Evolutionary conservation across 2,329 filamentous ascomycete genomes (phyloP).

Genomic region (Fusarium anguioides): DNA sequence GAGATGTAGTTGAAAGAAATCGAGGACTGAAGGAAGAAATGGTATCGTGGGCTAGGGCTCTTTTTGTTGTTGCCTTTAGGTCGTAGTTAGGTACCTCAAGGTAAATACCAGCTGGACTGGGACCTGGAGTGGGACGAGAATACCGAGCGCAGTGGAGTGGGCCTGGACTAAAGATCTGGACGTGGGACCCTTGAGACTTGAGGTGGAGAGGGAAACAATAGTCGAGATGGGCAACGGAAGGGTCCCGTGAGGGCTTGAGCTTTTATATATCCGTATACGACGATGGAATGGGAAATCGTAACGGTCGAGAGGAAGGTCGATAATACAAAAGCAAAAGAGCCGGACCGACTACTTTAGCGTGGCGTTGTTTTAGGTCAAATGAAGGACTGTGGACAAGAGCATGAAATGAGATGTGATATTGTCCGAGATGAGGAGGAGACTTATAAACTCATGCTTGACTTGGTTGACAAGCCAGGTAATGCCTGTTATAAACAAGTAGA

Average conservation of each 20-base stretch:
- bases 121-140: conserved; percentile 42
- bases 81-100: conserved; percentile 11
- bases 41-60: conserved; percentile 29
- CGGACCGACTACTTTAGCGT: conserved; percentile 37
- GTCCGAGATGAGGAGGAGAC: conserved; percentile 2
- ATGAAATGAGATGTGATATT: not conserved
- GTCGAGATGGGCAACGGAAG: conserved; percentile 6
- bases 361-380: conserved; percentile 11
- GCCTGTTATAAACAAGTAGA: not conserved
- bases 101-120: conserved; percentile 24
- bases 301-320: conserved; percentile 27
- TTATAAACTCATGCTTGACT: not conserved
- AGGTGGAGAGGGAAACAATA: not conserved
- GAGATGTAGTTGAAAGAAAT: conserved; percentile 20
- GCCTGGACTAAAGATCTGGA: conserved; percentile 42
- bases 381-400: not conserved
- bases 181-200: conserved; percentile 39
- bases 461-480: not conserved
- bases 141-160: conserved; percentile 25
- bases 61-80: conserved; percentile 34
- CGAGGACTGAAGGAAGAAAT: not conserved
- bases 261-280: not conserved
- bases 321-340: conserved; percentile 12
- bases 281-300: conserved; percentile 1
- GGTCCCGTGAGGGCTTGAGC: conserved; percentile 12